phyloP scores from a whole-genome alignment of 192 early-diverging fungal species.

The Mortierella antarctica region DNA sequence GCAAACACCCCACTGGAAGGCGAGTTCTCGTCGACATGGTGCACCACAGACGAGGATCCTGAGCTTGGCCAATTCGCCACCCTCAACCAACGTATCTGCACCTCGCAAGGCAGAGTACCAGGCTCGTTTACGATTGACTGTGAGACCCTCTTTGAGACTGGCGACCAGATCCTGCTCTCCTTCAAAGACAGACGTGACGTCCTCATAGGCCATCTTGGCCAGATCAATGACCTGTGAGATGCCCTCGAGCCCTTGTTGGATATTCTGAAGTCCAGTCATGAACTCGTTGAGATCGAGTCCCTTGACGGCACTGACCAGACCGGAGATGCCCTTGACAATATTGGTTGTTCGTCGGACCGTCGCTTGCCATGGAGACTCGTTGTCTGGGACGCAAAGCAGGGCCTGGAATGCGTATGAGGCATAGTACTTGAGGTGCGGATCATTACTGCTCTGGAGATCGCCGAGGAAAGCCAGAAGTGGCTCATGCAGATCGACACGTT shows the following conservation, averaged over 20 bases:
- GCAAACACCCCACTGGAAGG: constrained; percentile 3
- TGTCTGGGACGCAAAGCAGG: constrained; percentile 12
- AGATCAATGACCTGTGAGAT: background rate
- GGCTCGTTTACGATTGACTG: background rate
- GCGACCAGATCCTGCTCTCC: background rate
- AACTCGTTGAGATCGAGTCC: constrained; percentile 2
- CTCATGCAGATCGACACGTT: constrained; percentile 1
- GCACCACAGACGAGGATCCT: background rate
- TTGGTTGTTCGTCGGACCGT: background rate
- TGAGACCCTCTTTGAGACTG: constrained; percentile 7
- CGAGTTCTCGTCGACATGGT: background rate
- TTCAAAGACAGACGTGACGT: too few species aligned
- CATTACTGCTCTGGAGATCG: background rate
- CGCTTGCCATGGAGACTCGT: constrained; percentile 3
- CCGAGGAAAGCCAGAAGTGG: constrained; percentile 1
- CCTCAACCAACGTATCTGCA: background rate
- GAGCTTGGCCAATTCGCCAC: background rate
- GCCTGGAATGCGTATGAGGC: constrained; percentile 17
- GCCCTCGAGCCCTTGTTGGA: background rate
- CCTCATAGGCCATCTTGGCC: background rate
- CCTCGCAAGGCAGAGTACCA: constrained; percentile 10
- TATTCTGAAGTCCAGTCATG: constrained; percentile 1
- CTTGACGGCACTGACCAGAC: constrained; percentile 5
- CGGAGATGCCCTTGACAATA: constrained; percentile 1
- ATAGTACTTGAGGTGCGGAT: constrained; percentile 9